These are phyloP conservation scores for Pulveroboletus sp. DNA, from an alignment of 1,284 basidiomycete genomes.

Conservation along the genomic window DNA sequence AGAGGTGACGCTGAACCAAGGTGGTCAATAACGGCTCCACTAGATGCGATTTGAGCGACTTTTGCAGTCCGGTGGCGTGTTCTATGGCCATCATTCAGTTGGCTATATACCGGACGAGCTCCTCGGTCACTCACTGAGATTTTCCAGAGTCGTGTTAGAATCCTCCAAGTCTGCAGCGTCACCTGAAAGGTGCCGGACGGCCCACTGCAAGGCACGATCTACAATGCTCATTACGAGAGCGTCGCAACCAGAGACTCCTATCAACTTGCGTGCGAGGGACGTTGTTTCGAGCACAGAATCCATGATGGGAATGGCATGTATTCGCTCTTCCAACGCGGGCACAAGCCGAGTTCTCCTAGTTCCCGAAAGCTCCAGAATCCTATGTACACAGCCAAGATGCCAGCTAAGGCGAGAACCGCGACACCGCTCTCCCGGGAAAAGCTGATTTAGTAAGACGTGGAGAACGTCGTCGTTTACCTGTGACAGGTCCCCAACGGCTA, in stretches of 20 bases:
- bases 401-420: background rate
- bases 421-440: slow-evolving; percentile 12
- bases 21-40: slow-evolving; percentile 77
- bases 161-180: slow-evolving; percentile 27
- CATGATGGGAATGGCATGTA: slow-evolving; percentile 21
- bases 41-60: slow-evolving; percentile 54
- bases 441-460: slow-evolving; percentile 13
- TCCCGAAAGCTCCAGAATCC: slow-evolving; percentile 22
- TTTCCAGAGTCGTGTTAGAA: slow-evolving; percentile 29
- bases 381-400: slow-evolving; percentile 22
- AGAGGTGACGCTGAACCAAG: slow-evolving; percentile 61
- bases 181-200: slow-evolving; percentile 44
- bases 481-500: slow-evolving; percentile 18
- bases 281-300: slow-evolving; percentile 30
- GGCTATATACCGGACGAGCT: background rate
- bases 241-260: slow-evolving; percentile 25
- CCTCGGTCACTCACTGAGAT: slow-evolving; percentile 41
- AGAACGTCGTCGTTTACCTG: slow-evolving; percentile 21
- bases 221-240: slow-evolving; percentile 39
- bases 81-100: slow-evolving; percentile 25
- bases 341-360: slow-evolving; percentile 15
- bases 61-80: slow-evolving; percentile 31
- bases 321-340: slow-evolving; percentile 16
- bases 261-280: slow-evolving; percentile 30
- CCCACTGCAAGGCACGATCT: slow-evolving; percentile 52